Evolutionary conservation across 306 rosid species (phyloP).

Genomic region (Cucumis melo): DNA sequence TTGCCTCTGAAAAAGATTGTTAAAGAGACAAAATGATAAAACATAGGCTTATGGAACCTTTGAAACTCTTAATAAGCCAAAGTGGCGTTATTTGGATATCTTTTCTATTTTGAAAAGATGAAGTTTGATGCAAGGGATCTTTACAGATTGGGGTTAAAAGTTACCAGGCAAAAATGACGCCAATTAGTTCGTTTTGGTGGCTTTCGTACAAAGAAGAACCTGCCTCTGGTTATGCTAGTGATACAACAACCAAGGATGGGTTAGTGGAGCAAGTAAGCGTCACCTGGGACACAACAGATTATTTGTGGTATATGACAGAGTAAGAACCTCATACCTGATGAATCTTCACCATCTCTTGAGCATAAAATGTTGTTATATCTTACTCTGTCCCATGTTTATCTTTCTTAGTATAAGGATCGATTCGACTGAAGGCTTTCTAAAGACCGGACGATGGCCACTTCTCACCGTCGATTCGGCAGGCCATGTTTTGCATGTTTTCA

Average conservation of each 20-base stretch:
- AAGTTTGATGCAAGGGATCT: conserved; percentile 10
- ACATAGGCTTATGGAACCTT: not conserved
- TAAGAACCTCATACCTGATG: conserved; percentile 27
- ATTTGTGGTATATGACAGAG: conserved; percentile 98
- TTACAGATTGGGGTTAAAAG: conserved; percentile 43
- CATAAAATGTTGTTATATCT: not conserved
- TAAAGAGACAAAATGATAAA: not conserved
- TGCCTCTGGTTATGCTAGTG: conserved; percentile 31
- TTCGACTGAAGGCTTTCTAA: conserved; percentile 52
- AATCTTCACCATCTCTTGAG: not conserved
- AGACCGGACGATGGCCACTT: conserved; percentile 42
- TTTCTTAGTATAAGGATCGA: conserved; percentile 51
- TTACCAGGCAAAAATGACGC: conserved; percentile 34
- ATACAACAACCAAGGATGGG: conserved; percentile 31
- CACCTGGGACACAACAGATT: conserved; percentile 74
- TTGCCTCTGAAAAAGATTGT: not conserved
- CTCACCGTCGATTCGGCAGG: conserved; percentile 78
- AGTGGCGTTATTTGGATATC: not conserved
- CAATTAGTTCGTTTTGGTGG: conserved; percentile 46
- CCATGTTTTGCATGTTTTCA: conserved; percentile 74
- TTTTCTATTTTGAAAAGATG: not conserved
- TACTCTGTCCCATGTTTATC: not conserved
- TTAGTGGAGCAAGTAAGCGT: conserved; percentile 60
- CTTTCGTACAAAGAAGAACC: conserved; percentile 61
- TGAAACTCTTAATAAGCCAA: not conserved